Evolutionary conservation across 1,284 basidiomycete genomes (phyloP).

Genomic region (Sphaerobolus stellatus): DNA sequence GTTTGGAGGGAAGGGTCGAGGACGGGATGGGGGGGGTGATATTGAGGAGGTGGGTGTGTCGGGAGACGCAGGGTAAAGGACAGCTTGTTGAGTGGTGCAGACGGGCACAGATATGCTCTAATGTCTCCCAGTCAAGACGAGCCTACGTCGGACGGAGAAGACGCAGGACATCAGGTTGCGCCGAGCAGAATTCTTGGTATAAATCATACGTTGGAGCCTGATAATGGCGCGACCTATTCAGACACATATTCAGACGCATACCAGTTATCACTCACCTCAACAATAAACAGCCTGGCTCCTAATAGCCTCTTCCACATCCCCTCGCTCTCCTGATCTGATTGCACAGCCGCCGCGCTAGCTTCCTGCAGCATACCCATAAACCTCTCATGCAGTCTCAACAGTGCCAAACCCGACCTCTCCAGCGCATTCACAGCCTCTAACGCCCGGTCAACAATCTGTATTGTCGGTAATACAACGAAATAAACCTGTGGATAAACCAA

Average conservation of each 20-base stretch:
- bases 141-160: constrained; percentile 65
- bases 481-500: constrained; percentile 26
- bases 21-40: neutral
- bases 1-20: neutral
- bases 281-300: constrained; percentile 59
- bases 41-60: neutral
- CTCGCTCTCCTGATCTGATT: neutral
- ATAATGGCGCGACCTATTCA: no score
- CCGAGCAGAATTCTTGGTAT: constrained; percentile 83
- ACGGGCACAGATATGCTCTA: constrained; percentile 70
- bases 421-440: constrained; percentile 53
- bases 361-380: constrained; percentile 62
- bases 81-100: neutral
- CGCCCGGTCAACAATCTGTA: constrained; percentile 47
- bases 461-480: constrained; percentile 27
- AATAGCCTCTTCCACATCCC: constrained; percentile 46
- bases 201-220: constrained; percentile 73
- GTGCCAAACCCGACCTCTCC: constrained; percentile 67
- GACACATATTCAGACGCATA: no score
- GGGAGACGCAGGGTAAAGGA: neutral
- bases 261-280: constrained; percentile 57
- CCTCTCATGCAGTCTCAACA: constrained; percentile 73
- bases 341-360: constrained; percentile 47
- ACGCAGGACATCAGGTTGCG: constrained; percentile 77
- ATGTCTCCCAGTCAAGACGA: constrained; percentile 75